Evolutionary conservation across 2,329 filamentous ascomycete species (phyloP), one percentile per base, ranked within the genome.

Genomic region (Sclerotinia borealis): DNA sequence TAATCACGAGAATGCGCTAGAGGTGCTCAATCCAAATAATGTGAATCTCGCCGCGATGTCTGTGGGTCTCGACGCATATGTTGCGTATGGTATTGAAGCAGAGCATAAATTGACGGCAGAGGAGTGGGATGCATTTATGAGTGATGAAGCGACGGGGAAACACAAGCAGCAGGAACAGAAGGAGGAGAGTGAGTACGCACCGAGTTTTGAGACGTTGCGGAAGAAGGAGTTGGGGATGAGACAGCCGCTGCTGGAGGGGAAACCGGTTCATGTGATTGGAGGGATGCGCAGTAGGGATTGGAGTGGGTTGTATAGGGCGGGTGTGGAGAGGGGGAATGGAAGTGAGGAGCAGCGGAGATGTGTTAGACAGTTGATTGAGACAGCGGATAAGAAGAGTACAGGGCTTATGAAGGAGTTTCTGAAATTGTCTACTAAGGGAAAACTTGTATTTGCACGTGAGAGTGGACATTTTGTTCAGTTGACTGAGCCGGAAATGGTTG

Each of bases 401-500:
- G 63, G 52, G n/a, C 65, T 76, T 4, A 70, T 72, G 70, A 72
- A 64, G 43, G 68, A 72, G 56, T 65, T 68, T 19, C 63, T 72
- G 63, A 72, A 68, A 29, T 66, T 75, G 9, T 75, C 72, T 47
- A 75, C 66, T 1, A 73, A 65, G 59, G 68, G 68, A 9, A 66
- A 71, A 62, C 63, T 74, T 47, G 69, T 73, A 9, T 71, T 72
- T 64, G 73, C 73, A 1, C 54, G 11, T 1, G 65, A 74, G 65
- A 76, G 75, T 72, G 75, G 75, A 4, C 76, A 76, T 61, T 71
- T 72, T 68, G 68, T 77, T 2, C 72, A 77, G 56, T 39, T 77
- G 37, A 75, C 71, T 37, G 69, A 75, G 66, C 75, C 76, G 37
- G 73, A 76, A 22, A 50, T 73, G 61, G 69, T 76, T 68, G 72